These are phyloP conservation scores for Apophysomyces elegans DNA, from an alignment of 371 early-diverging fungal species.

Conservation along the genomic window DNA sequence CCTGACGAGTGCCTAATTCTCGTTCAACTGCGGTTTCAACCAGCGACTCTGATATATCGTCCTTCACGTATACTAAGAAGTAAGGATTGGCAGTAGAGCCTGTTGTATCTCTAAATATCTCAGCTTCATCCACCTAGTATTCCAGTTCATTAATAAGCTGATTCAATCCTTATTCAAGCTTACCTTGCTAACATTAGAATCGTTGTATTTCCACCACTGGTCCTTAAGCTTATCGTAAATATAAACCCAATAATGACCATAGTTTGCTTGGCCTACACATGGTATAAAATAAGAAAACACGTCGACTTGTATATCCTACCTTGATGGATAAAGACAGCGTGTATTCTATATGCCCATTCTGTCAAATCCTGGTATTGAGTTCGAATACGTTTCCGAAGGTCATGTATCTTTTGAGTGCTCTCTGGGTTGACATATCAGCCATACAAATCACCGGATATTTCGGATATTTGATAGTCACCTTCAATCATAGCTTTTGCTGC, in stretches of 20 bases:
- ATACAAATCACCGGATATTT: not conserved
- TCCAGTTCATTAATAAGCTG: not conserved
- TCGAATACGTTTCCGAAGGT: conserved; percentile 26
- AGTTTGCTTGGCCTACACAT: conserved; percentile 61
- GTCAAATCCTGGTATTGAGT: conserved; percentile 44
- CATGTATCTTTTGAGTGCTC: conserved; percentile 16
- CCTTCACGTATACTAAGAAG: conserved; percentile 64
- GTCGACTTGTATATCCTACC: conserved; percentile 25
- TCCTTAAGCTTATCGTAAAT: conserved; percentile 66
- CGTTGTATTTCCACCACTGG: conserved; percentile 88
- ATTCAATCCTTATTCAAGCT: not conserved
- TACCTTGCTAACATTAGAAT: conserved; percentile 72
- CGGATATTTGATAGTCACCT: conserved; percentile 17
- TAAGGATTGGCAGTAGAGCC: conserved; percentile 70
- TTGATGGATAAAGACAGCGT: conserved; percentile 76
- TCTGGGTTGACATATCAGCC: conserved; percentile 1
- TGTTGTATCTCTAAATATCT: conserved; percentile 59
- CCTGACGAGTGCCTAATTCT: conserved; percentile 4
- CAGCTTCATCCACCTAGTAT: conserved; percentile 49
- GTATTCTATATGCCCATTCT: conserved; percentile 56
- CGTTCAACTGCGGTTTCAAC: conserved; percentile 34
- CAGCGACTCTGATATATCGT: conserved; percentile 25
- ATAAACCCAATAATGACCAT: conserved; percentile 92
- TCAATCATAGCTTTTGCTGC: conserved; percentile 24
- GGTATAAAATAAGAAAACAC: not conserved